A percentile compares a stretch with the other conserved stretches of the same genome.
These are phyloP conservation scores for Apiospora aurea DNA, from an alignment of 2,329 filamentous ascomycete genomes.

Conservation along the genomic window DNA sequence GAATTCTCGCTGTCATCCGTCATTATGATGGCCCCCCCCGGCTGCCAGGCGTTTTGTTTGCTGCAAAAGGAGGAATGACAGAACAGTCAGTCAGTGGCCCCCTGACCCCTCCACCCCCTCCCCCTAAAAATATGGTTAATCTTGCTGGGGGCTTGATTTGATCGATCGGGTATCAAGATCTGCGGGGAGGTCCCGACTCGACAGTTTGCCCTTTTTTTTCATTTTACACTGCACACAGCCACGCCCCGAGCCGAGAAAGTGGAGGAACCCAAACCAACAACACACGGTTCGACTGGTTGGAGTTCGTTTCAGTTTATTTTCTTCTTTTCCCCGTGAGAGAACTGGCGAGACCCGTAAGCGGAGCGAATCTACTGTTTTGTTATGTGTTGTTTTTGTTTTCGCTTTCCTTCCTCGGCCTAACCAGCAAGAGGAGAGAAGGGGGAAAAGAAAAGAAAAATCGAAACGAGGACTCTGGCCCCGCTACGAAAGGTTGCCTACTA, in stretches of 20 bases:
- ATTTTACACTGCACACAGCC: background rate
- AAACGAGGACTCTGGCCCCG: background rate
- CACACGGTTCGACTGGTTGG: background rate
- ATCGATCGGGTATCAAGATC: slow-evolving; percentile 21
- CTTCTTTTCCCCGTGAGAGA: background rate
- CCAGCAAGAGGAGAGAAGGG: background rate
- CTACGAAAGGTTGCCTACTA: background rate
- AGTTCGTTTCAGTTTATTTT: background rate
- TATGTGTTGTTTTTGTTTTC: too few species aligned
- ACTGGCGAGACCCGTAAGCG: background rate
- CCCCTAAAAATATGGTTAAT: background rate
- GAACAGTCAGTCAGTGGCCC: background rate
- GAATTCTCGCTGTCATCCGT: background rate
- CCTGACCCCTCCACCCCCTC: background rate
- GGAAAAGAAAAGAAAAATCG: background rate
- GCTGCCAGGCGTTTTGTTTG: background rate
- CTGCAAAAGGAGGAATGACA: background rate
- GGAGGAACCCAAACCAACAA: background rate
- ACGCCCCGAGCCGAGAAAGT: too few species aligned
- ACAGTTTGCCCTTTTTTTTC: too few species aligned
- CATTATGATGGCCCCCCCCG: background rate
- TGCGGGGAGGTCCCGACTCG: slow-evolving; percentile 4
- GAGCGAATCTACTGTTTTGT: background rate
- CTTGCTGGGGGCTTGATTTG: background rate
- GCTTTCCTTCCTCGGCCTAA: background rate